Conservation (phyloP, 345 rosid genomes). For the Microcos paniculata region DNA sequence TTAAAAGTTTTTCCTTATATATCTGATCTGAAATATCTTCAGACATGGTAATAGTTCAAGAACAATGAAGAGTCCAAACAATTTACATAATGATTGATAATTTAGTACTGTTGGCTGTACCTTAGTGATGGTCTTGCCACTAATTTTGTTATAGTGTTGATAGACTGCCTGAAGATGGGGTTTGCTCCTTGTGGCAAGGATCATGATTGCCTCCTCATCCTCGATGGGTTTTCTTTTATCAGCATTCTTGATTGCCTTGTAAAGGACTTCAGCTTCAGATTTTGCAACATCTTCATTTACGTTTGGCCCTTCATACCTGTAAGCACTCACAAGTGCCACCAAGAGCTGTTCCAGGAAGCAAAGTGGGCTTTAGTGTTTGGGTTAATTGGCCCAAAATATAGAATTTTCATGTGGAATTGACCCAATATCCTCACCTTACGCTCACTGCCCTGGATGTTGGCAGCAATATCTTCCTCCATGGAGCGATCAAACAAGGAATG, state of each 20-base stretch:
- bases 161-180: slow-evolving; percentile 55
- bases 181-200: slow-evolving; percentile 83
- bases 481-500: slow-evolving; percentile 84
- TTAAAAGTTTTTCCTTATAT: too few species aligned
- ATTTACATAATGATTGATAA: too few species aligned
- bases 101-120: slow-evolving; percentile 11
- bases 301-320: slow-evolving; percentile 76
- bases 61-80: too few species aligned
- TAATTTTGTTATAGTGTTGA: slow-evolving; percentile 47
- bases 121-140: slow-evolving; percentile 48
- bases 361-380: background rate
- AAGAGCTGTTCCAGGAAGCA: slow-evolving; percentile 49
- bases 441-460: slow-evolving; percentile 41
- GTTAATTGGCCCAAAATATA: background rate
- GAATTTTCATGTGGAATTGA: background rate
- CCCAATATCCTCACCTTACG: slow-evolving; percentile 46
- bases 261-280: slow-evolving; percentile 61
- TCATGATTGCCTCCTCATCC: slow-evolving; percentile 66
- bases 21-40: too few species aligned
- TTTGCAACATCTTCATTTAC: slow-evolving; percentile 57
- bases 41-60: too few species aligned
- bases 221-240: slow-evolving; percentile 37
- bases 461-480: slow-evolving; percentile 77
- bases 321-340: slow-evolving; percentile 89
- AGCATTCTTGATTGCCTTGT: slow-evolving; percentile 38